These are phyloP conservation scores for Clavulina sp. DNA, from an alignment of 768 basidiomycete species.

Conservation along the genomic window DNA sequence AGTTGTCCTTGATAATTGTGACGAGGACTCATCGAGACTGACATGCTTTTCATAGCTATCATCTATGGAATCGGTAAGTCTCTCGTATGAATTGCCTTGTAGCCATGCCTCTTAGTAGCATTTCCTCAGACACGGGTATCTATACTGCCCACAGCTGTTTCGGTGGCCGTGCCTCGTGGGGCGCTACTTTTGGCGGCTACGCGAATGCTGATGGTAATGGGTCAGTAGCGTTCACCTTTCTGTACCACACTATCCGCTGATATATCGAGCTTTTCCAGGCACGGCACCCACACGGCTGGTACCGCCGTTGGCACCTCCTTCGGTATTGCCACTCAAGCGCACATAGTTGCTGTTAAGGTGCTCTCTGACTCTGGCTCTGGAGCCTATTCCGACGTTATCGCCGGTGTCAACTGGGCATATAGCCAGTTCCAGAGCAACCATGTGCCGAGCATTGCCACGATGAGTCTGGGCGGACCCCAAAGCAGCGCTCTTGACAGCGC, in stretches of 20 bases:
- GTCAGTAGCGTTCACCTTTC: conserved; percentile 24
- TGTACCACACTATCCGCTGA: conserved; percentile 1
- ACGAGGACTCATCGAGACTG: too few species aligned
- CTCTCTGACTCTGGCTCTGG: conserved; percentile 22
- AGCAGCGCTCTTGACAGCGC: conserved; percentile 20
- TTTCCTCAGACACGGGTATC: conserved; percentile 13
- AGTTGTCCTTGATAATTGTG: too few species aligned
- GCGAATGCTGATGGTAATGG: conserved; percentile 24
- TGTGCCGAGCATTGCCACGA: conserved; percentile 21
- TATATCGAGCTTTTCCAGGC: conserved; percentile 12
- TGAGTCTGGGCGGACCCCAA: conserved; percentile 23
- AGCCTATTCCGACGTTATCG: conserved; percentile 14
- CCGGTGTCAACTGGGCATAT: conserved; percentile 21
- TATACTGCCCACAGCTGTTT: conserved; percentile 19
- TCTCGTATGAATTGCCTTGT: neutral
- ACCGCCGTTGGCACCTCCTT: conserved; percentile 18
- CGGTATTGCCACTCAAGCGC: conserved; percentile 22
- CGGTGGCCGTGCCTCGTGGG: conserved; percentile 27
- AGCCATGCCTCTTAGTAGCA: neutral
- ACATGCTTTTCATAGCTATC: too few species aligned
- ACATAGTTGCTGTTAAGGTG: conserved; percentile 28
- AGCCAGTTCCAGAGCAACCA: conserved; percentile 12
- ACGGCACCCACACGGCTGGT: conserved; percentile 6
- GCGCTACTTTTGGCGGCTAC: conserved; percentile 20
- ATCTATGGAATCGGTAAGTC: conserved; percentile 27